These are phyloP conservation scores for Phytophthora hibernalis DNA, from an alignment of 352 stramenopile species.

Conservation along the genomic window DNA sequence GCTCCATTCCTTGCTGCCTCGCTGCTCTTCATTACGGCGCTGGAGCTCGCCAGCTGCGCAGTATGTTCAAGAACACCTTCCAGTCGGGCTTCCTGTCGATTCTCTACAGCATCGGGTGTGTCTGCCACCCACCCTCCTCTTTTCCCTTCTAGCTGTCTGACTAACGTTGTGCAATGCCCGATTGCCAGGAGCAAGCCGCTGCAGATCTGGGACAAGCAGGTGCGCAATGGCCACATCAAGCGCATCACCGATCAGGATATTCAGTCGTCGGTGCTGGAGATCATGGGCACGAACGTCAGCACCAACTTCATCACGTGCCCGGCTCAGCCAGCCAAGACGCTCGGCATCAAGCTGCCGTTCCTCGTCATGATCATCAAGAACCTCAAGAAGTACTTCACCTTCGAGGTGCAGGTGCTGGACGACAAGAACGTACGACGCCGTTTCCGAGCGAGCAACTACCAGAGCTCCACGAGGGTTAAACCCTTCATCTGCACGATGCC, in stretches of 20 bases:
- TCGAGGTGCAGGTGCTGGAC: constrained; percentile 98
- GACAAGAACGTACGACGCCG: constrained; percentile 97
- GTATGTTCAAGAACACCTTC: constrained; percentile 98
- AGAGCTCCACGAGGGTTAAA: constrained; percentile 97
- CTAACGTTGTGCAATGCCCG: background rate
- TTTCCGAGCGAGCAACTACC: constrained; percentile 98
- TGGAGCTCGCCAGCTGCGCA: background rate
- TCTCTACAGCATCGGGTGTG: constrained; percentile 96
- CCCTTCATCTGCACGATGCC: constrained; percentile 99
- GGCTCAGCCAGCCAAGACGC: constrained; percentile 93
- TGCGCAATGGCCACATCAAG: constrained; percentile 99
- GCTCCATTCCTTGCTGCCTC: background rate
- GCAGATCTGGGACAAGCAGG: constrained; percentile 98
- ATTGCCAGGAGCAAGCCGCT: constrained; percentile 94
- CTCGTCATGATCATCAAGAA: constrained; percentile 99
- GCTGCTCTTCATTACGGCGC: constrained; percentile 1
- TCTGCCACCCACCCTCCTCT: constrained; percentile 2
- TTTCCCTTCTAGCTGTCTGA: background rate
- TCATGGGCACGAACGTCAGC: constrained; percentile 98
- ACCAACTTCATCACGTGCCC: constrained; percentile 98
- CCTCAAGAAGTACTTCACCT: constrained; percentile 99
- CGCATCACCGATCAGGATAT: constrained; percentile 98
- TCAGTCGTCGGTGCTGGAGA: constrained; percentile 97
- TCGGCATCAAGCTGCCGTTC: constrained; percentile 98
- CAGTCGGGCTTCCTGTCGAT: constrained; percentile 98